Evolutionary conservation across 768 basidiomycete species (phyloP), one percentile per base, ranked within the genome.

Genomic region (Antrodiella citrinella): DNA sequence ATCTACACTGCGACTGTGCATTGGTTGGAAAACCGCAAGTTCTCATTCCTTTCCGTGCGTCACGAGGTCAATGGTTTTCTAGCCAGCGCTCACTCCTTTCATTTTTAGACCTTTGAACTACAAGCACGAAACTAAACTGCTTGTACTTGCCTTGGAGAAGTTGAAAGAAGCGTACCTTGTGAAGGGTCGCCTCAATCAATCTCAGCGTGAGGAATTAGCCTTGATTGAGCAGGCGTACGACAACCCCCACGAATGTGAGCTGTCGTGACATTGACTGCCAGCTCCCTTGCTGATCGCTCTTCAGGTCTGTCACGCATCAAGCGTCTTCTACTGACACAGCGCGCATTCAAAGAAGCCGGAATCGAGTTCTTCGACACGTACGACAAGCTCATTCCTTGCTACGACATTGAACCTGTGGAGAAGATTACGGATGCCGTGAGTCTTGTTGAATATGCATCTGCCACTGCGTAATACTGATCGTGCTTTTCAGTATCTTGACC

Each of bases 171-270:
- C 96, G 3, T 99, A 99, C 68, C 91, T 87, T 12, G 96, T 99
- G 46, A 96, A 99, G 69, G 95, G 81, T 26, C 91, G 96, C 56
- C 74, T 99, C 44, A 99, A 99, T 65, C 95, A 97, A 66, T 94
- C 91, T 20, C 96, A 99, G 66, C 84, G 96, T 61, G 96, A 99
- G 65, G 96, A 99, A 67, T 73, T 99, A 48, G 96, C 96, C 11
- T 76, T 99, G 47, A 96, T 99, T 54, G 96, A 99, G 63, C 96
- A 99, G 68, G 95, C 95, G 3, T 98, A 98, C 65, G 96, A 99
- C 66, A 98, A 98, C 63, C 96, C 96, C 23, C 96, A 98, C 67
- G 96, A 99, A 74, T 97, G 93, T 83, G 59, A 59, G 78, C 46
- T 15, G 1, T 22, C 20, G n/a, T n/a, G n/a, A n/a, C n/a, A n/a